A percentile compares a stretch with the other conserved stretches of the same genome.
These are phyloP conservation scores for Tricharina praecox DNA, from an alignment of 495 filamentous ascomycete genomes.

Conservation along the genomic window DNA sequence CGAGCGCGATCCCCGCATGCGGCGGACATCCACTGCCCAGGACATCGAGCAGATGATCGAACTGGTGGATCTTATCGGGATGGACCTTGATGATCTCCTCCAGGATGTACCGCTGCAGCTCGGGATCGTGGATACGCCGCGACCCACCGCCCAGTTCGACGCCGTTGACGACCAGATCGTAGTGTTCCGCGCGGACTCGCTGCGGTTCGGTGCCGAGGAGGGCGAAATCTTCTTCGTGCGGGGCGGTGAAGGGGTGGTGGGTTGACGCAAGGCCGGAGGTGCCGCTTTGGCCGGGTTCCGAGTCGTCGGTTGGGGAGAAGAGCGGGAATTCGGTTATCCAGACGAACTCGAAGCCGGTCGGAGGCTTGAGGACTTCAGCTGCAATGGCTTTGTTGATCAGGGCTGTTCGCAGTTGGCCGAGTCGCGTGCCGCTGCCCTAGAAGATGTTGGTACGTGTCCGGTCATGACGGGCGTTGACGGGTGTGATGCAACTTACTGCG, in stretches of 20 bases:
- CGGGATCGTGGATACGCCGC: constrained; percentile 74
- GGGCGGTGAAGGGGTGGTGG: constrained; percentile 93
- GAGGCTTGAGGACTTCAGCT: constrained; percentile 37
- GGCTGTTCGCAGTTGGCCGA: constrained; percentile 59
- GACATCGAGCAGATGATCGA: constrained; percentile 67
- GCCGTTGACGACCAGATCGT: constrained; percentile 90
- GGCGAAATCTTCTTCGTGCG: constrained; percentile 56
- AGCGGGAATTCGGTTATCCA: constrained; percentile 88
- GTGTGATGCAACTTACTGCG: not conserved
- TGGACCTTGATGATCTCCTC: constrained; percentile 58
- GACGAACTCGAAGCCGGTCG: constrained; percentile 45
- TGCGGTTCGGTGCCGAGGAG: constrained; percentile 56
- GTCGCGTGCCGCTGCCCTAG: constrained; percentile 52
- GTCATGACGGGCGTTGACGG: too few relatives aligned
- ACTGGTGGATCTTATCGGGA: constrained; percentile 48
- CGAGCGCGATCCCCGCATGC: constrained; percentile 82
- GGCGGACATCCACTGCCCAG: constrained; percentile 85
- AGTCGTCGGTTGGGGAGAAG: constrained; percentile 48
- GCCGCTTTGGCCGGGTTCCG: constrained; percentile 69
- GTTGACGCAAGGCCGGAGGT: constrained; percentile 65
- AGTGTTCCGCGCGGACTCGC: constrained; percentile 61
- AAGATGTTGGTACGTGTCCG: not conserved
- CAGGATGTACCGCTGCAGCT: constrained; percentile 71
- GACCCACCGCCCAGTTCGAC: constrained; percentile 88
- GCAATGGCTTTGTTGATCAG: constrained; percentile 50